Conservation (phyloP, 805 yeast genomes). For the Candida sanyiensis region DNA sequence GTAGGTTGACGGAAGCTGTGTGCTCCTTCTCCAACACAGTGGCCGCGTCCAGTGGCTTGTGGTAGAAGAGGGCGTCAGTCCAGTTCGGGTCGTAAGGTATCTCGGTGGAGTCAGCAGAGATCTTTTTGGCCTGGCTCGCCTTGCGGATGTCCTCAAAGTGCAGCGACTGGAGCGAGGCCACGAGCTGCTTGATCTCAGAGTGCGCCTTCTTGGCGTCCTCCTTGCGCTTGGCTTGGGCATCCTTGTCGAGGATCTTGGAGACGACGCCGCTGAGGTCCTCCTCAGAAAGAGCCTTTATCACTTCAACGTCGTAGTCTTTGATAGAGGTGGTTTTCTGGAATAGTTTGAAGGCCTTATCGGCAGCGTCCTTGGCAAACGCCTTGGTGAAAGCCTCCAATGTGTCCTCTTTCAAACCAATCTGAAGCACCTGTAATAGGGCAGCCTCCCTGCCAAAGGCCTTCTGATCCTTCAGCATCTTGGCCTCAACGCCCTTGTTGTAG, state of each 20-base stretch:
- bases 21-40: constrained; percentile 47
- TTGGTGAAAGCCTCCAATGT: constrained; percentile 11
- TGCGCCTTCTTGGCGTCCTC: constrained; percentile 29
- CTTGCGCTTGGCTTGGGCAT: constrained; percentile 18
- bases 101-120: constrained; percentile 20
- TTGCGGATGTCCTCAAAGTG: constrained; percentile 27
- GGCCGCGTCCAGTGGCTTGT: constrained; percentile 39
- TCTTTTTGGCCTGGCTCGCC: constrained; percentile 27
- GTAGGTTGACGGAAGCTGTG: constrained; percentile 50
- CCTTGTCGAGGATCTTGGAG: constrained; percentile 9
- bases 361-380: constrained; percentile 15
- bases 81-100: constrained; percentile 45
- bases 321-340: constrained; percentile 16
- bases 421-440: constrained; percentile 15
- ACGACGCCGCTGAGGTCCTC: constrained; percentile 11
- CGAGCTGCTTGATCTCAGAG: constrained; percentile 23
- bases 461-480: constrained; percentile 21
- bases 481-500: constrained; percentile 16
- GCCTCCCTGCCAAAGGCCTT: constrained; percentile 18
- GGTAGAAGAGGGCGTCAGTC: constrained; percentile 41
- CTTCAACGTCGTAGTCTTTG: constrained; percentile 13
- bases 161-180: constrained; percentile 19
- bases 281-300: constrained; percentile 12
- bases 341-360: constrained; percentile 22
- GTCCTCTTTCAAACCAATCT: constrained; percentile 16